Conservation (phyloP, 495 filamentous ascomycete genomes). For the Penicillium paradoxum region DNA sequence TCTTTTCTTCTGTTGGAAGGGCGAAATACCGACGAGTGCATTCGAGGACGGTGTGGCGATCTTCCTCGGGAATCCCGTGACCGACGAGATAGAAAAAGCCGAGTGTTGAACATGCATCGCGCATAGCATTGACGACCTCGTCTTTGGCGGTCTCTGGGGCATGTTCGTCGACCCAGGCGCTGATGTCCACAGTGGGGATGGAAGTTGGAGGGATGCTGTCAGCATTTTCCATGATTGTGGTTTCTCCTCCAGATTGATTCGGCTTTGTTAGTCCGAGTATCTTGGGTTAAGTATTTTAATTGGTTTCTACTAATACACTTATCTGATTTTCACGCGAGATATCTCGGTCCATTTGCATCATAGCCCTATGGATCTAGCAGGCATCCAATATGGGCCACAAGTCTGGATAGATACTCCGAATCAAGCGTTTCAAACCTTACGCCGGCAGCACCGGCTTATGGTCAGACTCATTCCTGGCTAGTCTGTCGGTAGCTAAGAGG, state of each 20-base stretch:
- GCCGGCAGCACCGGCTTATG: no score
- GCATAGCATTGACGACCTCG: constrained; percentile 8
- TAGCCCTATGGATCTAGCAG: no score
- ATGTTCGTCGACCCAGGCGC: constrained; percentile 9
- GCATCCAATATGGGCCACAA: no score
- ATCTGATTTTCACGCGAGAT: no score
- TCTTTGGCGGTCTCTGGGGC: neutral
- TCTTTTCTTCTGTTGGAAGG: constrained; percentile 4
- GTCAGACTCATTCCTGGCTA: no score
- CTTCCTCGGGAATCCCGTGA: constrained; percentile 6
- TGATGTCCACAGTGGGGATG: constrained; percentile 14
- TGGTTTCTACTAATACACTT: no score
- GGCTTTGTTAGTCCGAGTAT: no score
- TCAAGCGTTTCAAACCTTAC: no score
- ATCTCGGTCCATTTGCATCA: no score
- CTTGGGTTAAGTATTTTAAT: neutral
- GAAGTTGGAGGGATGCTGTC: neutral
- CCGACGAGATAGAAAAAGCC: constrained; percentile 14
- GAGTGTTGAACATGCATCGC: constrained; percentile 10
- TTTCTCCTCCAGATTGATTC: neutral
- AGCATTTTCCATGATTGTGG: neutral
- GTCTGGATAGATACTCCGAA: no score
- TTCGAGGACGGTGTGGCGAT: constrained; percentile 2
- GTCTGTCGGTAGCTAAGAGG: no score
- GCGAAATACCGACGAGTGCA: constrained; percentile 9